phyloP scores from a whole-genome alignment of 192 early-diverging fungal genomes.

The Mortierella claussenii region DNA sequence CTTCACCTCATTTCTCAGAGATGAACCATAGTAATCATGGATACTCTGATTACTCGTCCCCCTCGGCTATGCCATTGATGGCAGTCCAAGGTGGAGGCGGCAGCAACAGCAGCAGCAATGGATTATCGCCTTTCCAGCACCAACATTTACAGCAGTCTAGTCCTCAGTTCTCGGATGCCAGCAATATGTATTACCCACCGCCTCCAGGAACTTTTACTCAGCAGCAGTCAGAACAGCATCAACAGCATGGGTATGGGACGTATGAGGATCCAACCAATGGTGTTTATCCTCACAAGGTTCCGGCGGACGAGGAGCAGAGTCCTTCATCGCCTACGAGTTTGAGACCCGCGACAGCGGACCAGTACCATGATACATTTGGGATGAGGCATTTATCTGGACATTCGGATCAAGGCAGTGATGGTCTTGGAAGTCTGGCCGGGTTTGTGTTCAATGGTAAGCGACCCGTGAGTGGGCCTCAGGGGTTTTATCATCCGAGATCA shows the following conservation, averaged over 20 bases:
- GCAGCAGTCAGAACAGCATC: background rate
- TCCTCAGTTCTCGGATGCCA: background rate
- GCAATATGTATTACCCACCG: conserved; percentile 18
- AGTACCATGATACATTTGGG: conserved; percentile 16
- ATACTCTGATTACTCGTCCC: conserved; percentile 3
- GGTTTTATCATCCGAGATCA: background rate
- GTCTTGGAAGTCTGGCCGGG: too few relatives aligned
- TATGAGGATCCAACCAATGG: background rate
- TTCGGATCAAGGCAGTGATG: background rate
- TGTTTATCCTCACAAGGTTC: conserved; percentile 7
- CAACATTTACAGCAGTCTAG: background rate
- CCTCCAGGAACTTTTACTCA: too few relatives aligned
- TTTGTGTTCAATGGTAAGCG: background rate
- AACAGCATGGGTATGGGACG: background rate
- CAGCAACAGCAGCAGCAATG: background rate
- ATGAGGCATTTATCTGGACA: background rate
- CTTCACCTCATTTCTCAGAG: background rate
- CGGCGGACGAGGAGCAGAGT: background rate
- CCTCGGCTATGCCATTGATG: background rate
- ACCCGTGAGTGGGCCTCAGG: conserved; percentile 9
- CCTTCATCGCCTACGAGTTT: background rate
- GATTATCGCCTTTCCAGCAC: conserved; percentile 4
- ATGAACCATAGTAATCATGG: background rate
- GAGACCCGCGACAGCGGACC: background rate
- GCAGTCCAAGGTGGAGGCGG: background rate